Conservation (phyloP, 176 grass and related monocot species). For the Cenchrus purpureus region DNA sequence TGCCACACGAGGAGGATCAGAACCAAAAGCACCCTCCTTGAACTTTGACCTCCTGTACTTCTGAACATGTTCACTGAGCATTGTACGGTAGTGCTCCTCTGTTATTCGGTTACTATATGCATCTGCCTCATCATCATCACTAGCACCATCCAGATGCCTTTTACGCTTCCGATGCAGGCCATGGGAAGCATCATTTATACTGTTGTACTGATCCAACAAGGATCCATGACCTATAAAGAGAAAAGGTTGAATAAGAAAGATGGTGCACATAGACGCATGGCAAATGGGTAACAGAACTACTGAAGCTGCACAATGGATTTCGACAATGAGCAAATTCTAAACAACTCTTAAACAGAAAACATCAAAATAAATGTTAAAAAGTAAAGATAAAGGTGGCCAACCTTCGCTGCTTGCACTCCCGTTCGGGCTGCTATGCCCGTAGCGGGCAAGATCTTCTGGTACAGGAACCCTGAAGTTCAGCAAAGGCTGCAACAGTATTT, state of each 20-base stretch:
- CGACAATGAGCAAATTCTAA: slow-evolving; percentile 5
- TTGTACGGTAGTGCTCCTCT: slow-evolving; percentile 87
- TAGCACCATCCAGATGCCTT: slow-evolving; percentile 49
- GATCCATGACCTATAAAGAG: slow-evolving; percentile 55
- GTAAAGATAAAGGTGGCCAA: slow-evolving; percentile 28
- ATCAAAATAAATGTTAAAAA: slow-evolving; percentile 10
- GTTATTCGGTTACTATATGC: slow-evolving; percentile 69
- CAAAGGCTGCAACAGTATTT: slow-evolving; percentile 68
- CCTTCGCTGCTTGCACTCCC: slow-evolving; percentile 79
- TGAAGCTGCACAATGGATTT: slow-evolving; percentile 35
- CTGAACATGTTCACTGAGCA: slow-evolving; percentile 89
- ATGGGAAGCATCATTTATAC: slow-evolving; percentile 58
- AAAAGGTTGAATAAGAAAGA: slow-evolving; percentile 38
- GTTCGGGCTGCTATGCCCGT: slow-evolving; percentile 75
- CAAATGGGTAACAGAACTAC: not conserved
- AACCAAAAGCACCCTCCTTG: slow-evolving; percentile 61
- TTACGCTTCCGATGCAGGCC: slow-evolving; percentile 54
- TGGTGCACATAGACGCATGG: slow-evolving; percentile 3
- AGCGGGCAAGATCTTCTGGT: slow-evolving; percentile 67
- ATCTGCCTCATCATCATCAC: slow-evolving; percentile 65
- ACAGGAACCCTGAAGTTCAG: slow-evolving; percentile 87
- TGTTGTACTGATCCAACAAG: slow-evolving; percentile 69
- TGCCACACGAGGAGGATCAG: slow-evolving; percentile 48
- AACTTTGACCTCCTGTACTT: slow-evolving; percentile 66
- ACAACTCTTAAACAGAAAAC: slow-evolving; percentile 13